phyloP scores from a whole-genome alignment of 495 filamentous ascomycete species.

The Barbatosphaeria neglecta region DNA sequence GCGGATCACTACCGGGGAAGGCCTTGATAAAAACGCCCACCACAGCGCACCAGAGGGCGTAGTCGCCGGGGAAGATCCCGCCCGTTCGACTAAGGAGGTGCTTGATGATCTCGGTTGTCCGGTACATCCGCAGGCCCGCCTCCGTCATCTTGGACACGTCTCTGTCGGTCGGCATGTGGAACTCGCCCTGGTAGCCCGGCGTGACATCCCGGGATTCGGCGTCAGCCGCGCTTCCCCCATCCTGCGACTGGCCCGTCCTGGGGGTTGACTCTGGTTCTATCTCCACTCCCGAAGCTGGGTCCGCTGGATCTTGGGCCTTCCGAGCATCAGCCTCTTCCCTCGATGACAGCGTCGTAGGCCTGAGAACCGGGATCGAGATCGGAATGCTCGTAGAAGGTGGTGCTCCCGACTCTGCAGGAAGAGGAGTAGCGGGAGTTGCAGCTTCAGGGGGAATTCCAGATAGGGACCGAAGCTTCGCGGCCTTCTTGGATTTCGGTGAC shows the following conservation, averaged over 20 bases:
- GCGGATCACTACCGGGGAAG: slow-evolving; percentile 34
- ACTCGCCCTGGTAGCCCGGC: not conserved
- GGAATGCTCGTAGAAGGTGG: too few species aligned
- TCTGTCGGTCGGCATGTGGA: not conserved
- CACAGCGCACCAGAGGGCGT: slow-evolving; percentile 63
- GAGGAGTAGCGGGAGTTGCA: not conserved
- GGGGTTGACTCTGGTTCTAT: too few species aligned
- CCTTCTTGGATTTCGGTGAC: too few species aligned
- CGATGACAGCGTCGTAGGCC: too few species aligned
- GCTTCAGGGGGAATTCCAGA: not conserved
- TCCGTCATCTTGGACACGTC: slow-evolving; percentile 2
- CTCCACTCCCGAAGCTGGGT: too few species aligned
- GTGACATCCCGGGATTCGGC: not conserved
- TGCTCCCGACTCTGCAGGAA: too few species aligned
- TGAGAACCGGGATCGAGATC: too few species aligned
- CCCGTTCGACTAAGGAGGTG: slow-evolving; percentile 56
- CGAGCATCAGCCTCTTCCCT: too few species aligned
- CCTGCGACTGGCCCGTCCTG: not conserved
- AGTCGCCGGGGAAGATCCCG: slow-evolving; percentile 65
- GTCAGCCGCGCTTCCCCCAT: not conserved
- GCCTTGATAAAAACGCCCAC: slow-evolving; percentile 48
- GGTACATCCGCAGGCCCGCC: slow-evolving; percentile 3
- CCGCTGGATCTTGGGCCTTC: too few species aligned
- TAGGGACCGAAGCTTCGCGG: not conserved
- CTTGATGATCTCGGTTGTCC: slow-evolving; percentile 49